Base-by-base conservation (phyloP, 331 rosid genomes). In the Malus hybrid region DNA sequence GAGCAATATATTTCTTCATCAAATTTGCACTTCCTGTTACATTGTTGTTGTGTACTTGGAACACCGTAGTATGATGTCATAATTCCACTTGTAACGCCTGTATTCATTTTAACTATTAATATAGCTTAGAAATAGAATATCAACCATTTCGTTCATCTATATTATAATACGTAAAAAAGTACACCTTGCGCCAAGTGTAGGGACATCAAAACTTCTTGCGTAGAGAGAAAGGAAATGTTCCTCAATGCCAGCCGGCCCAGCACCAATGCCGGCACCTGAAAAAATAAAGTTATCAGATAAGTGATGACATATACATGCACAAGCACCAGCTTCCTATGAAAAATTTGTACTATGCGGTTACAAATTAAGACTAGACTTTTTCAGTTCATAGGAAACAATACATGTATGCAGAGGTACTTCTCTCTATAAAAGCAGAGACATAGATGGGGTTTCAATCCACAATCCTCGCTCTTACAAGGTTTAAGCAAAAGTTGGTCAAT, bases 381-480 rank as follows among this genome's bases (percentile, higher is more conserved):
- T 55, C 75, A 71, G 16, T 8, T 5, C 74, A 29, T 50, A 13
- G 36, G 20, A 18, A 29, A 9, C 5, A 14, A 8, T 44, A 70
- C 19, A 29, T 9, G 60, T 10, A 5, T 16, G 28, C 15, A 54
- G 6, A 32, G 57, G 13, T 3, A n/a, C 18, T n/a, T 52, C 19
- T 3, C 75, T 71, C 65, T 71, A 71, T 55, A 54, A 71, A 71
- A 55, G 48, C 31, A 71, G 32, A 54, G 50, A 55, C 62, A 20
- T 3, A 14, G 14, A 16, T 33, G 9, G 12, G 11, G 16, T 66
- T 8, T 10, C 52, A 9, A 66, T 36, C 52, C 52, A 36, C 70
- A 66, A 19, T 33, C 22, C 44, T 15, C 8, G 20, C 39, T 14
- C 20, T 60, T 32, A 10, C 50, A 1, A 34, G 10, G 70, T n/a